Conservation (phyloP, 805 yeast species). For the Grigorovia yakushimaensis region DNA sequence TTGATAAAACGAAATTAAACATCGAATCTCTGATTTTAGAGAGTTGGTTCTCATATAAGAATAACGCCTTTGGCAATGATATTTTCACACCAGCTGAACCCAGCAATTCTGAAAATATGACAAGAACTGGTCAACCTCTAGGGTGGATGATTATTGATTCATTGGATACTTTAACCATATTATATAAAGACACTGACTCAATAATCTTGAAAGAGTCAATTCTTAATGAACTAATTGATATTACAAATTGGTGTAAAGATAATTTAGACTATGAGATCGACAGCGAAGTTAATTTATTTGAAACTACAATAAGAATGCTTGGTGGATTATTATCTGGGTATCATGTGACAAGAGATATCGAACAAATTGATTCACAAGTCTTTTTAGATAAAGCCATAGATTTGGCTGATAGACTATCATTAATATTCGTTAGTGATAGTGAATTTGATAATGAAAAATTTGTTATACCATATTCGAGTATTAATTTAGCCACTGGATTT, state of each 20-base stretch:
- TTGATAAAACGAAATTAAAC: slow-evolving; percentile 21
- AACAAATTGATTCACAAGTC: slow-evolving; percentile 37
- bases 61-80: slow-evolving; percentile 79
- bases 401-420: slow-evolving; percentile 62
- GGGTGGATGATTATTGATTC: slow-evolving; percentile 94
- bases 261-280: slow-evolving; percentile 65
- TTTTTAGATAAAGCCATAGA: slow-evolving; percentile 71
- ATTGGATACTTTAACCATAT: slow-evolving; percentile 69
- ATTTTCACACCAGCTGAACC: slow-evolving; percentile 55
- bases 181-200: slow-evolving; percentile 39
- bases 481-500: slow-evolving; percentile 56
- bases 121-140: slow-evolving; percentile 50
- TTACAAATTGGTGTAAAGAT: slow-evolving; percentile 64
- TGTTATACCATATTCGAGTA: slow-evolving; percentile 62
- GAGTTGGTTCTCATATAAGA: slow-evolving; percentile 63
- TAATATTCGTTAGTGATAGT: slow-evolving; percentile 48
- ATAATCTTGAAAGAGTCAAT: slow-evolving; percentile 15
- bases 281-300: slow-evolving; percentile 72
- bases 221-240: slow-evolving; percentile 49
- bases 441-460: slow-evolving; percentile 35
- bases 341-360: slow-evolving; percentile 26
- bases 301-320: slow-evolving; percentile 88
- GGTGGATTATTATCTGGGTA: slow-evolving; percentile 87
- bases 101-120: slow-evolving; percentile 61
- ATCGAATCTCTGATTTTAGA: slow-evolving; percentile 62